Evolutionary conservation across 768 basidiomycete genomes (phyloP).

Genomic region (Hypsizygus marmoreus): DNA sequence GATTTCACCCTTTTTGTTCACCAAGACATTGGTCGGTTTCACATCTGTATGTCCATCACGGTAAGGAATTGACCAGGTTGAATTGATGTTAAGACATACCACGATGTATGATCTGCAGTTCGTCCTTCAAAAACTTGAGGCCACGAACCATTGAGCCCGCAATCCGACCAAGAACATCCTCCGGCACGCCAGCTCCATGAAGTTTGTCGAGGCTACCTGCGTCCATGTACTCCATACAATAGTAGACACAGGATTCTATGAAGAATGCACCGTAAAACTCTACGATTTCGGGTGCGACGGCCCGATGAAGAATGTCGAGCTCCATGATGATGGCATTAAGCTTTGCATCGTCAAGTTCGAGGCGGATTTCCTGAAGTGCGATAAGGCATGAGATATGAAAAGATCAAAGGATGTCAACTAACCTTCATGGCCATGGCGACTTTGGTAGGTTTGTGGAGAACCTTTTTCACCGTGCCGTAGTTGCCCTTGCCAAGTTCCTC

Average conservation of each 20-base stretch:
- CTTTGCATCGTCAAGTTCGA: slow-evolving; percentile 92
- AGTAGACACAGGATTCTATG: slow-evolving; percentile 99
- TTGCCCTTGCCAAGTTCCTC: slow-evolving; percentile 97
- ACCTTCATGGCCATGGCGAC: slow-evolving; percentile 99
- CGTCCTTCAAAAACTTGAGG: slow-evolving; percentile 93
- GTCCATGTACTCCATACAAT: slow-evolving; percentile 99
- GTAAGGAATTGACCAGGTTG: slow-evolving; percentile 5
- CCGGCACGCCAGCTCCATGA: slow-evolving; percentile 60
- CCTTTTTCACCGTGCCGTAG: slow-evolving; percentile 97
- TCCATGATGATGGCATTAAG: slow-evolving; percentile 98
- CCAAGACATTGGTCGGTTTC: slow-evolving; percentile 92
- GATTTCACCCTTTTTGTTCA: slow-evolving; percentile 85
- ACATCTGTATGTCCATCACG: slow-evolving; percentile 55
- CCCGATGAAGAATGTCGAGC: slow-evolving; percentile 95
- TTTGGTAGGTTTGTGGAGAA: slow-evolving; percentile 91
- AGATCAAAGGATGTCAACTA: slow-evolving; percentile 17
- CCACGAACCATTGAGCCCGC: slow-evolving; percentile 84
- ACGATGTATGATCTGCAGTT: slow-evolving; percentile 76
- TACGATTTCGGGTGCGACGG: slow-evolving; percentile 87
- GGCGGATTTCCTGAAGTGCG: slow-evolving; percentile 96
- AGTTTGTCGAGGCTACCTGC: slow-evolving; percentile 94
- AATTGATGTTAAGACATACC: slow-evolving; percentile 28
- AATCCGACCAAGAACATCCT: slow-evolving; percentile 82
- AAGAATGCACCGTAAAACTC: slow-evolving; percentile 99
- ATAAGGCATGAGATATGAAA: slow-evolving; percentile 6